Base-by-base conservation (phyloP, 2,329 filamentous ascomycete genomes). In the Zarea fungicola region DNA sequence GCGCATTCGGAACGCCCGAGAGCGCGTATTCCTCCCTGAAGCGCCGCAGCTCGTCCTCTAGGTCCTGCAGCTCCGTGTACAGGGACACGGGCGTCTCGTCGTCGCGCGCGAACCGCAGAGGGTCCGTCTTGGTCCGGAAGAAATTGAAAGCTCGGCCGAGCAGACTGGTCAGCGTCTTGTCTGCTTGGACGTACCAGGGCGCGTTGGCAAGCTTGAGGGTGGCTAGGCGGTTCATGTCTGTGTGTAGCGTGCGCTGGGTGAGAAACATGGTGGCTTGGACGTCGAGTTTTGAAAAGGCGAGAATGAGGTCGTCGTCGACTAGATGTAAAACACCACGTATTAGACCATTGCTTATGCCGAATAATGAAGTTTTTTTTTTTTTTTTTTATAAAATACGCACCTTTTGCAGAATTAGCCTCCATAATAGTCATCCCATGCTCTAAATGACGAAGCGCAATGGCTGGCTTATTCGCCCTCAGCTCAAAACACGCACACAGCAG, bases 401-500 rank as follows among this genome's bases (percentile, higher is more conserved):
- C 34, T 9, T n/a, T 10, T 10, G 26, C 25, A 10, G 26, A 31
- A 22, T 36, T 41, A 31, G 28, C 36, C 11, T 25, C n/a, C 2
- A 52, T 34, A 16, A 50, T 42, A 3, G 16, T 22, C 28, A 52
- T 14, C 21, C 47, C 28, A 29, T 50, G 31, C 16, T 52, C 48
- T 11, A 54, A 41, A n/a, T 54, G 52, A 10, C 18, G 36, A 11
- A 50, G 50, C 14, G 52, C 48, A 28, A 36, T 16, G 5, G 37
- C 22, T 6, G 44, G 28, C 13, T 35, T 34, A 2, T 37, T 36
- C 19, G 48, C 42, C 5, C 46, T 42, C 13, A 54, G 43, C 44
- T 54, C 50, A 9, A 52, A 51, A 37, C 44, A 54, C 6, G 51
- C 45, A 21, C 35, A 54, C 8, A 54, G 5, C 6, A 51, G 26